Conservation (phyloP, 164 flowering plant genomes). For the Liriodendron chinense region DNA sequence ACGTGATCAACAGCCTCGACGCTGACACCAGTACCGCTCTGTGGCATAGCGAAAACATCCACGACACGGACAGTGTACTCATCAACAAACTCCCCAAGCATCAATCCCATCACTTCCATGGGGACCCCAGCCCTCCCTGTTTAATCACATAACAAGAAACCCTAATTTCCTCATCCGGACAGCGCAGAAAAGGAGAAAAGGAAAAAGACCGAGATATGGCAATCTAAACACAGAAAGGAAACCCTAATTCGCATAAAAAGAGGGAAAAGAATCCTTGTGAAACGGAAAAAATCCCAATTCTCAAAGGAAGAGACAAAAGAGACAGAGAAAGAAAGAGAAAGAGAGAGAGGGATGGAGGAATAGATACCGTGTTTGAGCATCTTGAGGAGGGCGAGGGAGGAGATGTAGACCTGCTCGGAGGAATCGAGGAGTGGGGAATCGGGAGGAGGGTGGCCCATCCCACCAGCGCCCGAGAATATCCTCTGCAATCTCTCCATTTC, state of each 20-base stretch:
- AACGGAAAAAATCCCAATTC: neutral
- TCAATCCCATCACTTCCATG: conserved; percentile 99
- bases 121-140: conserved; percentile 98
- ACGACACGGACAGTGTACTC: conserved; percentile 99
- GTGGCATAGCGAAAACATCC: conserved; percentile 99
- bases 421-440: conserved; percentile 93
- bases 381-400: conserved; percentile 95
- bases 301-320: neutral
- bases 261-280: neutral
- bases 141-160: neutral
- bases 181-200: neutral
- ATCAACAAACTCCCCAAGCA: conserved; percentile 96
- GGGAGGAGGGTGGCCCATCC: conserved; percentile 87
- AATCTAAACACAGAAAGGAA: neutral
- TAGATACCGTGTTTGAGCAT: conserved; percentile 95
- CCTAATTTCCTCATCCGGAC: neutral
- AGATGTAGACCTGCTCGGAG: conserved; percentile 98
- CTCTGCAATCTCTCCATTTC: conserved; percentile 83
- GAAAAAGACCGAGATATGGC: neutral
- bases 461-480: conserved; percentile 93
- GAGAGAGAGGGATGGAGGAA: neutral
- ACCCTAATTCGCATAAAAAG: neutral
- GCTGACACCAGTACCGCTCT: conserved; percentile 98
- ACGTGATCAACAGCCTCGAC: conserved; percentile 99
- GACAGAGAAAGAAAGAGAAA: neutral